Conservation (phyloP, 768 basidiomycete genomes). For the Lyophyllum semitale region DNA sequence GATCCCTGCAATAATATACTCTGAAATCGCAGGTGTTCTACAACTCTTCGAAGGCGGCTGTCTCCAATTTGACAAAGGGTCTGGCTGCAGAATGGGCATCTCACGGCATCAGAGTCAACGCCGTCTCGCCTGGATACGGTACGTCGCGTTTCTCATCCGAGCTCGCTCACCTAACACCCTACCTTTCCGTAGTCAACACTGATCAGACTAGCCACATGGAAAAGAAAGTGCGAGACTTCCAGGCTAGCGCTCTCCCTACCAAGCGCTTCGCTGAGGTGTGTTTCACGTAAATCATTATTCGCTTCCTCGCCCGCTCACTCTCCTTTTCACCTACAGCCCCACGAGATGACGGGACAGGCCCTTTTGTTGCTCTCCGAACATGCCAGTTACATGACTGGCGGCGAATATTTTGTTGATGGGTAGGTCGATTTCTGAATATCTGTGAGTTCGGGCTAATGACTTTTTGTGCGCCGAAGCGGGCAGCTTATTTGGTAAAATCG, state of each 20-base stretch:
- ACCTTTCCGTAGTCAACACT: slow-evolving; percentile 44
- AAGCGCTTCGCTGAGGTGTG: slow-evolving; percentile 57
- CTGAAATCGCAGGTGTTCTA: slow-evolving; percentile 41
- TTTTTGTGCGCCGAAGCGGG: background rate
- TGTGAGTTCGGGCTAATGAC: background rate
- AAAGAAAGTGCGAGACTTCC: slow-evolving; percentile 46
- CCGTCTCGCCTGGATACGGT: slow-evolving; percentile 64
- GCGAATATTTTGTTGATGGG: slow-evolving; percentile 60
- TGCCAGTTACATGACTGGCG: slow-evolving; percentile 59
- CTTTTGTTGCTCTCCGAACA: slow-evolving; percentile 54
- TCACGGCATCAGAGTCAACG: slow-evolving; percentile 57
- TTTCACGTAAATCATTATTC: background rate
- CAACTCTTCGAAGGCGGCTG: slow-evolving; percentile 72
- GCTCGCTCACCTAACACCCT: background rate
- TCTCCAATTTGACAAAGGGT: slow-evolving; percentile 54
- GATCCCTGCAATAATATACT: background rate
- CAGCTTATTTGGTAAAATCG: slow-evolving; percentile 17
- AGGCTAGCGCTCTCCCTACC: slow-evolving; percentile 51
- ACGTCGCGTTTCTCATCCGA: slow-evolving; percentile 16
- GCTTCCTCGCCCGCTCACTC: background rate
- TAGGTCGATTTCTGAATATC: slow-evolving; percentile 23
- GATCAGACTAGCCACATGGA: slow-evolving; percentile 62
- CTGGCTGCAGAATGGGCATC: slow-evolving; percentile 67
- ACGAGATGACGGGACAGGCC: slow-evolving; percentile 59
- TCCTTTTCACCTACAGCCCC: slow-evolving; percentile 34